A percentile compares a stretch with the other conserved stretches of the same genome.
Evolutionary conservation across 2,329 filamentous ascomycete genomes (phyloP).

Genomic region (Colletotrichum tropicale): DNA sequence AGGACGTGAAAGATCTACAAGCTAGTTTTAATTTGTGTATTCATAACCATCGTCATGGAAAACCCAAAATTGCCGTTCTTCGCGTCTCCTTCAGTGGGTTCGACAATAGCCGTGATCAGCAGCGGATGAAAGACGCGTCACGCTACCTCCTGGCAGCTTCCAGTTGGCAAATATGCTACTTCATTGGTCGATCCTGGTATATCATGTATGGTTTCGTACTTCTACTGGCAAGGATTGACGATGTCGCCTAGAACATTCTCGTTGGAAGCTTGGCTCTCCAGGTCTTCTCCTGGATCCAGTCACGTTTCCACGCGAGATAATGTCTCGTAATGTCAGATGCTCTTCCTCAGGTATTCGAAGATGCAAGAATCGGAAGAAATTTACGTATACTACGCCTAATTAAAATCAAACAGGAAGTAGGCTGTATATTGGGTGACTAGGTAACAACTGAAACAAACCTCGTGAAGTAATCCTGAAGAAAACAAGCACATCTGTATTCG

Average conservation of each 20-base stretch:
- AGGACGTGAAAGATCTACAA: background rate
- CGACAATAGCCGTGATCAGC: background rate
- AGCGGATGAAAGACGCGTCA: background rate
- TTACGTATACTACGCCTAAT: background rate
- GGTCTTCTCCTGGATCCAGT: background rate
- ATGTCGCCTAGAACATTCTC: too few relatives aligned
- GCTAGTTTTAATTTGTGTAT: background rate
- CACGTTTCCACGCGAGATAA: background rate
- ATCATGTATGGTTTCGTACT: background rate
- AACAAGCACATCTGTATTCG: background rate
- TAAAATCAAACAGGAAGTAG: background rate
- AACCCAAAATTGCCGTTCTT: background rate
- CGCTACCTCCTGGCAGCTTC: background rate
- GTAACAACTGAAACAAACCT: background rate
- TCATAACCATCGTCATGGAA: conserved; percentile 10
- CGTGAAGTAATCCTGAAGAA: background rate
- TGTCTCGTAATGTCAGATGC: background rate
- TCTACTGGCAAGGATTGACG: background rate
- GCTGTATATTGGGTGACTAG: background rate
- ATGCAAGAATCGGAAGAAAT: background rate
- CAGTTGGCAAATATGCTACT: background rate
- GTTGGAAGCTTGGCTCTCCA: background rate
- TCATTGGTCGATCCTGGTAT: background rate
- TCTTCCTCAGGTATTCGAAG: background rate
- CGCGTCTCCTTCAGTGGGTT: background rate